Evolutionary conservation across 164 flowering plant species (phyloP), one percentile per base, ranked within the genome.

Genomic region (Saururus chinensis): DNA sequence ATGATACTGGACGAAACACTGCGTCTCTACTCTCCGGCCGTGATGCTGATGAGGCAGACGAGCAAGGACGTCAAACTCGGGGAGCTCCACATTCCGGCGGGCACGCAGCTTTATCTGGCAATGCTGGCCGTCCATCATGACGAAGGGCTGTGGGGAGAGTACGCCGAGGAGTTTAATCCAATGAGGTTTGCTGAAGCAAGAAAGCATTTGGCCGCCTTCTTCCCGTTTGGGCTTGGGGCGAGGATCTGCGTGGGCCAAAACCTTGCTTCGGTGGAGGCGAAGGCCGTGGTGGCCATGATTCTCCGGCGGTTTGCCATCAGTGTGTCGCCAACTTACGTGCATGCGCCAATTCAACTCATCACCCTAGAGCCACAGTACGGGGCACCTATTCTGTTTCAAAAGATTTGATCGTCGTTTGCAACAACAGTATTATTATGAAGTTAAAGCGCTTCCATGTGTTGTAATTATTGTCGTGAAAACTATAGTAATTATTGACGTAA

Each of bases 21-120:
- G 40, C 74, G 95, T 0, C 82, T 88, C 21, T 88, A 90, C 66
- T 80, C 92, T 52, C 88, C 95, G 0, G 81, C 76, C 0, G 73
- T 73, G 41, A 64, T 64, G 75, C 24, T 83, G 41, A 67, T 60
- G 74, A 74, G 92, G 64, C 66, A 80, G 57, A 56, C 83, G 30
- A 24, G 56, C 21, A 65, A 75, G 62, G 62, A 72, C 10, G 67
- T 76, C 0, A 80, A 79, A 72, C 67, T 90, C 7, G 95, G 91
- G 40, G 57, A 25, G 20, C 69, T 84, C 11, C 53, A 73, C 20
- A 24, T 90, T 65, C 97, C 95, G 9, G 77, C 79, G 0, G 64
- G 66, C 6, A 81, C 86, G 0, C 81, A 86, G 11, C 63, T 90
- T 53, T 75, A 66, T 26, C 9, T 81, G 37, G 66, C 88, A 10